These are phyloP conservation scores for Calocybe cyanea DNA, from an alignment of 768 basidiomycete genomes.

Conservation along the genomic window DNA sequence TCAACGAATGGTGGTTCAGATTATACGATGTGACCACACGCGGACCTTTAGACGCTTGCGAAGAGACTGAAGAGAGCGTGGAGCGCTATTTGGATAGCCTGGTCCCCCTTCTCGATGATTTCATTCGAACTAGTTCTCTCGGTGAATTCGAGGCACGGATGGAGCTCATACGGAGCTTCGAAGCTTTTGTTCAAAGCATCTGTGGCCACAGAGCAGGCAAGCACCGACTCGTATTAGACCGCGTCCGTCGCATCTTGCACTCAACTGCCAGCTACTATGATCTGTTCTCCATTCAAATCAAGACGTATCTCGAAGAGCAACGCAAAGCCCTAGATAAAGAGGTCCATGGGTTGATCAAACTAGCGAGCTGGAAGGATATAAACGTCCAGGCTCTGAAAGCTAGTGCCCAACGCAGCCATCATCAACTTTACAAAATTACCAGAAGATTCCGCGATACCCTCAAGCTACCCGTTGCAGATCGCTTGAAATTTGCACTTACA, in stretches of 20 bases:
- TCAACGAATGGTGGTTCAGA: constrained; percentile 82
- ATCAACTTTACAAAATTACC: constrained; percentile 84
- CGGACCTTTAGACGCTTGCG: constrained; percentile 49
- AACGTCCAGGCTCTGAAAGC: constrained; percentile 92
- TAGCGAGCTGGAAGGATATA: constrained; percentile 98
- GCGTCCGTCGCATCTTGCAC: constrained; percentile 56
- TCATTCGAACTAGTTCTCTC: constrained; percentile 68
- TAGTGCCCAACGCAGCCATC: constrained; percentile 88
- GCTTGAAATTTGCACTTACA: constrained; percentile 33
- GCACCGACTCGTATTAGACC: constrained; percentile 34
- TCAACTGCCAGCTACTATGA: constrained; percentile 59
- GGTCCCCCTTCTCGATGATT: constrained; percentile 77
- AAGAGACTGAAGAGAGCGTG: constrained; percentile 29
- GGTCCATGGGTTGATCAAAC: constrained; percentile 79
- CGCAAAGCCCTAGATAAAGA: constrained; percentile 70
- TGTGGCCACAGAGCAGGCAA: constrained; percentile 23
- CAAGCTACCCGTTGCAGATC: constrained; percentile 59
- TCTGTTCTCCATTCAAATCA: constrained; percentile 52
- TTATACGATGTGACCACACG: constrained; percentile 77
- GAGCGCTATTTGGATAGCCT: constrained; percentile 59
- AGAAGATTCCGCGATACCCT: constrained; percentile 90
- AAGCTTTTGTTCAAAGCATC: constrained; percentile 40
- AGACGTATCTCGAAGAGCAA: constrained; percentile 48
- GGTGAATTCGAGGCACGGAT: constrained; percentile 80
- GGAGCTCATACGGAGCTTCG: constrained; percentile 65